Evolutionary conservation across 768 basidiomycete species (phyloP), one percentile per base, ranked within the genome.

Genomic region (Termitomyces titanicus): DNA sequence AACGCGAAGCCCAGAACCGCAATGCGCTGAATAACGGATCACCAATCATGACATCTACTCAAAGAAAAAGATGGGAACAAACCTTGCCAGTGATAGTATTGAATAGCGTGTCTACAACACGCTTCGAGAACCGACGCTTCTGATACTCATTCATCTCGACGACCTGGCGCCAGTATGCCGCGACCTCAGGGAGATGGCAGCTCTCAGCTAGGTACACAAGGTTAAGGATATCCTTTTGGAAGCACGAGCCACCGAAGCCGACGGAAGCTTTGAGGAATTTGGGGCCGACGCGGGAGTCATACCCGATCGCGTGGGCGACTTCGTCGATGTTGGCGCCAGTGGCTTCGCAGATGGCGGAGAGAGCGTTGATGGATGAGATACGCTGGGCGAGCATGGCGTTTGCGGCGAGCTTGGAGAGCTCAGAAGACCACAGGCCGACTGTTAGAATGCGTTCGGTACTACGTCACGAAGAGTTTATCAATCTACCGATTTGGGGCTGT

Each of bases 201-300:
- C 89, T 93, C 75, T 98, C 95, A 67, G 86, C 89, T 42, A 99
- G 85, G 77, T 99, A 99, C 43, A 98, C 97, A 58, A 99, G 80
- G 78, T 99, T 99, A 66, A 99, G 85, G 72, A 98, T 98, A 68
- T 99, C 96, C 73, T 99, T 98, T 76, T 98, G 96, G 91, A 99
- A 99, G 77, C 96, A 99, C 12, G 89, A 92, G 35, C 97, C 97
- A 58, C 97, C 96, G 65, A 99, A 99, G 20, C 97, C 96, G 64
- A 97, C 94, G 47, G 88, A 90, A 39, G 93, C 91, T 69, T 91
- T 93, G 66, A 99, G 78, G 84, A 99, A 99, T 71, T 90, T 96
- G 63, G 93, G 83, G 3, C 97, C 97, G 51, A 99, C 81, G 56
- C 97, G 92, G 18, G 87, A 80, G 72, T 99, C 97, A 65, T 85